phyloP scores from a whole-genome alignment of 257 asterid genomes.

The Plectranthus barbatus region DNA sequence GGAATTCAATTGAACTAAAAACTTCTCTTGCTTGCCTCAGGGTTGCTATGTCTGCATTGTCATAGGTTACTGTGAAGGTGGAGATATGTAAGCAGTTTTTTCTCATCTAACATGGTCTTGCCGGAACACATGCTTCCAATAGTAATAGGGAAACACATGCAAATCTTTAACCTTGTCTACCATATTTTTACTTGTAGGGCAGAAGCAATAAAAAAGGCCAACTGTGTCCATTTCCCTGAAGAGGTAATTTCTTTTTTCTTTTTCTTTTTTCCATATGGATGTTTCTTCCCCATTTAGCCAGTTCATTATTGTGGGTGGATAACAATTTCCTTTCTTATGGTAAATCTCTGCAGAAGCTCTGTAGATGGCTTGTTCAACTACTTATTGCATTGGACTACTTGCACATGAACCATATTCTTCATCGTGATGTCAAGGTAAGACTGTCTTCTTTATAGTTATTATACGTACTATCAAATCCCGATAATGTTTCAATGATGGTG shows the following conservation, averaged over 20 bases:
- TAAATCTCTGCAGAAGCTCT: constrained; percentile 54
- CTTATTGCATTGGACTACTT: constrained; percentile 89
- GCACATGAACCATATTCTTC: constrained; percentile 80
- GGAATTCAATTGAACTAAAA: constrained; percentile 6
- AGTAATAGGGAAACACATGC: neutral
- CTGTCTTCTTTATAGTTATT: constrained; percentile 3
- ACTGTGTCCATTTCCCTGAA: constrained; percentile 63
- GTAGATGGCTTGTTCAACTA: constrained; percentile 89
- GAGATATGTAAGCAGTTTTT: constrained; percentile 68
- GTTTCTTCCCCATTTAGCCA: neutral
- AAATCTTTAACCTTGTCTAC: constrained; percentile 9
- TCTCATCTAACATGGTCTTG: neutral
- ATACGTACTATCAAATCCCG: neutral
- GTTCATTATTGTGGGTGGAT: neutral
- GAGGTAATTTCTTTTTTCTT: constrained; percentile 37
- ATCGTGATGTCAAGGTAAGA: constrained; percentile 85
- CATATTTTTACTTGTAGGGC: constrained; percentile 51
- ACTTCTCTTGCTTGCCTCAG: constrained; percentile 30
- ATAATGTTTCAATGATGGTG: neutral
- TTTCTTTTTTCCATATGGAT: neutral
- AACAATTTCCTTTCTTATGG: constrained; percentile 1
- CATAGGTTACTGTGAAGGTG: constrained; percentile 95
- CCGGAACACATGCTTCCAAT: constrained; percentile 1
- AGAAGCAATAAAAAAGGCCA: constrained; percentile 70
- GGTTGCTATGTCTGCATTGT: constrained; percentile 95